These are phyloP conservation scores for Tetrapisispora fleetii DNA, from an alignment of 805 yeast genomes.

Conservation along the genomic window DNA sequence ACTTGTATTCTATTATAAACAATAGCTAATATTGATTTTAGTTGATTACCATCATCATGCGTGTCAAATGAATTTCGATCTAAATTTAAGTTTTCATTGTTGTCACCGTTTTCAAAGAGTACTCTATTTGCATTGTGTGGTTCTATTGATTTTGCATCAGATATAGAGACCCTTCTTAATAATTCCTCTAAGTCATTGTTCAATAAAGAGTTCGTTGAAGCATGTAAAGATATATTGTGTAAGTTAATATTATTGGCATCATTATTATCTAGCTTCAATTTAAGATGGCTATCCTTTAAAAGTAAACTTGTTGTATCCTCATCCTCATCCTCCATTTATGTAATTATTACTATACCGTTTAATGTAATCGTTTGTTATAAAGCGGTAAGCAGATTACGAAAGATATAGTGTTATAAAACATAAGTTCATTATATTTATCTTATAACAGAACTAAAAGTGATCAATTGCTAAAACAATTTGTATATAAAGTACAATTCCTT, in stretches of 20 bases:
- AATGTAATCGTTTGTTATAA: no score
- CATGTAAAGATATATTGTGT: not conserved
- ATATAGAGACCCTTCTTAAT: not conserved
- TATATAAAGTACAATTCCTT: no score
- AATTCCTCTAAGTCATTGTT: not conserved
- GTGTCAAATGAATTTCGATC: not conserved
- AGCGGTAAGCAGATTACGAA: no score
- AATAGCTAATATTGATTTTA: conserved; percentile 7
- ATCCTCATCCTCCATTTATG: not conserved
- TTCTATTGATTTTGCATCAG: not conserved
- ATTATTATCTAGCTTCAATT: no score
- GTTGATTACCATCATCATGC: not conserved
- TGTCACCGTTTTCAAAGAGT: not conserved
- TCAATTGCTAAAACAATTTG: no score
- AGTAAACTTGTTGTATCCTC: not conserved
- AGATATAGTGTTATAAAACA: not conserved
- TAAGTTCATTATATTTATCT: no score
- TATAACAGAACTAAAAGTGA: no score
- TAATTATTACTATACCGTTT: not conserved
- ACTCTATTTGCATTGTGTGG: not conserved
- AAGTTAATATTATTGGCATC: not conserved
- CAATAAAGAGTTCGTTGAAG: not conserved
- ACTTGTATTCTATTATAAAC: conserved; percentile 21
- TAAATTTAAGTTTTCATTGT: not conserved
- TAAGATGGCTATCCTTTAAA: not conserved